These are phyloP conservation scores for Nephelium lappaceum DNA, from an alignment of 345 rosid genomes.

Conservation along the genomic window DNA sequence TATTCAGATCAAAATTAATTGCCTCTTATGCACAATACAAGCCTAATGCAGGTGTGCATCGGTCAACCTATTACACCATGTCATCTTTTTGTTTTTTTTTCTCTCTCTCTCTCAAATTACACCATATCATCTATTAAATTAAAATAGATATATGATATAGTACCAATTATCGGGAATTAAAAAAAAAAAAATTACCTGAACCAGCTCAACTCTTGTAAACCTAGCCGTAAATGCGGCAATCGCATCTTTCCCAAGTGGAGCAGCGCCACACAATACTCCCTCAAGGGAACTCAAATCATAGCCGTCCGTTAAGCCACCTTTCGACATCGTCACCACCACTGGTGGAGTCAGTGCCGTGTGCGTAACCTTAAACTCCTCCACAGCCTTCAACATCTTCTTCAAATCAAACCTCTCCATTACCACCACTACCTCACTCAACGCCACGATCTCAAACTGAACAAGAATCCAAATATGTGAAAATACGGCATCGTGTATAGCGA, in stretches of 20 bases:
- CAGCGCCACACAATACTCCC: constrained; percentile 23
- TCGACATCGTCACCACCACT: constrained; percentile 27
- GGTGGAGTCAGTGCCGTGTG: constrained; percentile 29
- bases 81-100: too few species aligned
- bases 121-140: too few species aligned
- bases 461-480: constrained; percentile 33
- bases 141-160: too few species aligned
- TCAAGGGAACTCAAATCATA: constrained; percentile 31
- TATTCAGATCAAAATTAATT: too few species aligned
- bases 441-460: constrained; percentile 27
- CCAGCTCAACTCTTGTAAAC: constrained; percentile 21
- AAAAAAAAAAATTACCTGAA: constrained; percentile 18
- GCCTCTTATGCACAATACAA: too few species aligned
- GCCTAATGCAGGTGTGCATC: too few species aligned
- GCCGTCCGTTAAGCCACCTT: not conserved
- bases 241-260: constrained; percentile 36
- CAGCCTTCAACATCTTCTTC: constrained; percentile 28
- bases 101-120: too few species aligned
- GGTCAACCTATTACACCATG: too few species aligned
- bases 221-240: constrained; percentile 20
- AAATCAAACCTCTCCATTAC: constrained; percentile 38
- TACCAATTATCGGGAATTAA: too few species aligned
- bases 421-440: constrained; percentile 28
- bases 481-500: constrained; percentile 30
- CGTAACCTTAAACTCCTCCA: constrained; percentile 29